Conservation (phyloP, 768 basidiomycete species). For the Boletellus ananas region DNA sequence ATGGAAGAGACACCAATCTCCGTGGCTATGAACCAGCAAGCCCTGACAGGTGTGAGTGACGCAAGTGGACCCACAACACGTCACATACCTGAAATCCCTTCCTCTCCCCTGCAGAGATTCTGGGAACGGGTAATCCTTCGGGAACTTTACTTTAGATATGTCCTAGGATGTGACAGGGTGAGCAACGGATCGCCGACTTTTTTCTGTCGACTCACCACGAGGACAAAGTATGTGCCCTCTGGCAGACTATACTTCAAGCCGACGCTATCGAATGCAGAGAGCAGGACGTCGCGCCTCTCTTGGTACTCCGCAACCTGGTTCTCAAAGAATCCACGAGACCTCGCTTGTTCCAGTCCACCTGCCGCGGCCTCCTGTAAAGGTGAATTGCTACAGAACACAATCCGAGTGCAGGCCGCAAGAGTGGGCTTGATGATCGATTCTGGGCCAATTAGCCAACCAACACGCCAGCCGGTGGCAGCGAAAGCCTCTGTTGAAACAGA, state of each 20-base stretch:
- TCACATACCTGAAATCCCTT: slow-evolving; percentile 74
- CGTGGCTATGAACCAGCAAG: slow-evolving; percentile 93
- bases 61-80: background rate
- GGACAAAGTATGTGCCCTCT: slow-evolving; percentile 87
- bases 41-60: slow-evolving; percentile 42
- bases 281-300: slow-evolving; percentile 73
- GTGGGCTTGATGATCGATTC: slow-evolving; percentile 78
- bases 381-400: slow-evolving; percentile 93
- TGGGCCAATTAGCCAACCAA: slow-evolving; percentile 95
- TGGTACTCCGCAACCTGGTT: slow-evolving; percentile 72
- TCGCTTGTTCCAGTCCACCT: slow-evolving; percentile 79
- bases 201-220: slow-evolving; percentile 51
- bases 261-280: slow-evolving; percentile 73
- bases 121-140: slow-evolving; percentile 83
- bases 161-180: slow-evolving; percentile 45
- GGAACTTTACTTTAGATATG: slow-evolving; percentile 72
- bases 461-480: slow-evolving; percentile 95
- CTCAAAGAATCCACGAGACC: slow-evolving; percentile 70
- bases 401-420: slow-evolving; percentile 86
- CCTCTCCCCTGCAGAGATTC: slow-evolving; percentile 71
- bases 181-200: background rate
- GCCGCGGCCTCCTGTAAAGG: slow-evolving; percentile 95
- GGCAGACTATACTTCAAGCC: slow-evolving; percentile 86
- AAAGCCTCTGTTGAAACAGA: slow-evolving; percentile 67
- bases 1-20: slow-evolving; percentile 91